Base-by-base conservation (phyloP, 2,329 filamentous ascomycete genomes). In the Fusarium annulatum region DNA sequence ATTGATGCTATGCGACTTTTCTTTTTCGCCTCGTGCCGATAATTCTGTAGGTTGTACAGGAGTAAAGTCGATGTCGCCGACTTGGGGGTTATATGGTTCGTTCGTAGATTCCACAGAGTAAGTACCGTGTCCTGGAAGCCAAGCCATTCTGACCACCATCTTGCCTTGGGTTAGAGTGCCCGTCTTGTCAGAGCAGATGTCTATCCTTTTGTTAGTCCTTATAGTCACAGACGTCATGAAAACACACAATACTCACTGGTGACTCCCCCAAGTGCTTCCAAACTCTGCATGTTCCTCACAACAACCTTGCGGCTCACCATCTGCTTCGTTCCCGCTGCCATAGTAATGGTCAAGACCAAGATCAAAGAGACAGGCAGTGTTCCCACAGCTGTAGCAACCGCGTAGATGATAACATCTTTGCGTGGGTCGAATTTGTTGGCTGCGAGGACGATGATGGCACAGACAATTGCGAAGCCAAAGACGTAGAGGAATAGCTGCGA, bases 401-500 rank as follows among this genome's bases (percentile, higher is more conserved):
- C 83, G 59, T 83, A 84, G 55, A 84, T 80, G 56, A 84, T 79
- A 21, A 83, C 81, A 58, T 84, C 81, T 42, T 79, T 79, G 12
- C 78, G 71, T 11, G 80, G 65, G 38, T 77, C 52, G 72, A 81
- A 83, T 77, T 53, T 55, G 51, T 76, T 76, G 26, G 73, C 73
- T 14, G 57, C 64, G 7, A 77, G 23, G 4, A 72, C 75, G 9
- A 77, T 67, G 38, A 77, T 69, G 30, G 75, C 75, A 34, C 75
- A 77, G 16, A 77, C 56, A 4, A 77, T 34, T 2, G 76, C 74
- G 5, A 74, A 70, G 5, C 67, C 67, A 11, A 78, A 77, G 8
- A 93, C 86, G 7, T 89, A 82, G 26, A 93, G 86, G 33, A 92
- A 92, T 59, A 94, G 86, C 77, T 91, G 89, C 71, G 89, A 90